Conservation (phyloP, 1,284 basidiomycete species). For the Leucoagaricus sp. region DNA sequence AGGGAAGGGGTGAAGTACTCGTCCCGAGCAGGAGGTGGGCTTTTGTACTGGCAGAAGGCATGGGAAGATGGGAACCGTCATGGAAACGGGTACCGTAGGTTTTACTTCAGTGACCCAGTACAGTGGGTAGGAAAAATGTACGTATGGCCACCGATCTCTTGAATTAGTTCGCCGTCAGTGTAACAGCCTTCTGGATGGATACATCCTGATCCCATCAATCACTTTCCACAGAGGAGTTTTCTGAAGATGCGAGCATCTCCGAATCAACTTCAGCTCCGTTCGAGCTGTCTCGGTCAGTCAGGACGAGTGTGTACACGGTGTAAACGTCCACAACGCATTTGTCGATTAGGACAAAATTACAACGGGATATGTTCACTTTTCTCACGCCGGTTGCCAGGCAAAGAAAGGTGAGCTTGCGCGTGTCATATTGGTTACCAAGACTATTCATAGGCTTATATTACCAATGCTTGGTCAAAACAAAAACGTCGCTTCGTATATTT, state of each 20-base stretch:
- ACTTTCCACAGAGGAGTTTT: not conserved
- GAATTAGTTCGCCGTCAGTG: slow-evolving; percentile 7
- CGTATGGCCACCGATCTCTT: slow-evolving; percentile 8
- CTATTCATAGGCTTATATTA: slow-evolving; percentile 8
- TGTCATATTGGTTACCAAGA: not conserved
- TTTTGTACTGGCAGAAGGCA: slow-evolving; percentile 25
- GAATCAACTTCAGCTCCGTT: not conserved
- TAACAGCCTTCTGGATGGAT: slow-evolving; percentile 4
- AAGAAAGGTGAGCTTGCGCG: not conserved
- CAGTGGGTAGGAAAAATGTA: slow-evolving; percentile 16
- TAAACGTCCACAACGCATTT: not conserved
- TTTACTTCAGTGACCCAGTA: slow-evolving; percentile 5
- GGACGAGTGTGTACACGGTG: not conserved
- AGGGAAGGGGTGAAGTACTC: slow-evolving; percentile 27
- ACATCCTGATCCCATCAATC: slow-evolving; percentile 13
- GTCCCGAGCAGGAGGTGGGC: not conserved
- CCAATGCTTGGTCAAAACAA: slow-evolving; percentile 1
- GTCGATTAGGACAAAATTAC: not conserved
- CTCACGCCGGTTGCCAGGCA: slow-evolving; percentile 2
- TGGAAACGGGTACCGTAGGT: slow-evolving; percentile 31
- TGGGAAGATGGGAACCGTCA: slow-evolving; percentile 25
- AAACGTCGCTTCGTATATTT: not conserved
- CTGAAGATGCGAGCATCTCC: not conserved
- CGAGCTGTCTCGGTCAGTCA: not conserved
- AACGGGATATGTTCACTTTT: not conserved